phyloP scores from a whole-genome alignment of 306 rosid species.

The Fagus crenata region DNA sequence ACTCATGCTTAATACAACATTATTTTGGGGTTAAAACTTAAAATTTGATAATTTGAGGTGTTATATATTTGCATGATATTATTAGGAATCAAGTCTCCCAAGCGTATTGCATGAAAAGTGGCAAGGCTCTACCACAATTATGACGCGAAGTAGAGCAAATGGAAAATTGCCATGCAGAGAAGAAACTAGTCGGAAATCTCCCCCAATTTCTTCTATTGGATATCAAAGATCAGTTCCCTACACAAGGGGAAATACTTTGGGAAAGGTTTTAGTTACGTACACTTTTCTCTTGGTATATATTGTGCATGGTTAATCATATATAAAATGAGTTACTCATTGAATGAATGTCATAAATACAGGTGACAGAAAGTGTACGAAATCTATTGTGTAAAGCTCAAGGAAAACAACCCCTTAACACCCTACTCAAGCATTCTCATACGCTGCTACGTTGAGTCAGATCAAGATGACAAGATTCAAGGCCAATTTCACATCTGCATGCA shows the following conservation, averaged over 20 bases:
- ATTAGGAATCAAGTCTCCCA: constrained; percentile 86
- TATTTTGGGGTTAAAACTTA: not conserved
- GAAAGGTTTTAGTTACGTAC: constrained; percentile 47
- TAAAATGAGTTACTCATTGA: constrained; percentile 1
- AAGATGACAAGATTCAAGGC: not conserved
- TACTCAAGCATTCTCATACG: constrained; percentile 75
- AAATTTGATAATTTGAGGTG: not conserved
- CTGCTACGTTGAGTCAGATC: constrained; percentile 54
- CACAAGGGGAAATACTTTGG: constrained; percentile 57
- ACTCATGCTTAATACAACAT: not conserved
- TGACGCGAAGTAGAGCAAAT: constrained; percentile 66
- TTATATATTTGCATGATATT: not conserved
- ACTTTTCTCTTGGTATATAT: not conserved
- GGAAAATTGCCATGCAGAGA: constrained; percentile 65
- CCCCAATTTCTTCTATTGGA: constrained; percentile 46
- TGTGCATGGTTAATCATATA: not conserved
- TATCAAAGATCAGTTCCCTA: constrained; percentile 73
- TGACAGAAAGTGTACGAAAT: constrained; percentile 65
- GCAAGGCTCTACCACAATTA: constrained; percentile 47
- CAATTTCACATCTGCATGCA: not conserved
- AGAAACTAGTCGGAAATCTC: constrained; percentile 64
- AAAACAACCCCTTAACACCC: constrained; percentile 50
- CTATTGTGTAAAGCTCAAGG: constrained; percentile 63
- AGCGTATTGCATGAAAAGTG: constrained; percentile 46
- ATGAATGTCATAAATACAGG: constrained; percentile 40